Conservation (phyloP, 345 rosid species). For the Eucalyptus rudis region DNA sequence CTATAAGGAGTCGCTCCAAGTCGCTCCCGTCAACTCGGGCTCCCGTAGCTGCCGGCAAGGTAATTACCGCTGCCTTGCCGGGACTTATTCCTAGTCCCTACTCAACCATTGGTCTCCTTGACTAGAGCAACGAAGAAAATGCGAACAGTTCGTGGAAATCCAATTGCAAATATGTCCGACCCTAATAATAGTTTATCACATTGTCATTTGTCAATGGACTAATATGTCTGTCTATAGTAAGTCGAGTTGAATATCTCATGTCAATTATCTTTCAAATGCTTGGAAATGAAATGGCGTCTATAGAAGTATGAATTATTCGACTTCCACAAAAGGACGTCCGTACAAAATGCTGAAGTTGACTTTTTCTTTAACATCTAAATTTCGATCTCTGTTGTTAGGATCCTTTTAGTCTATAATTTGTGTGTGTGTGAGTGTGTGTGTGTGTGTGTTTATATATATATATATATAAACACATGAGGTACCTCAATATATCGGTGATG, state of each 20-base stretch:
- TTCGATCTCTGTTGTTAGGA: not conserved
- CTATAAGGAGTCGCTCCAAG: not conserved
- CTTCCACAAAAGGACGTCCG: not conserved
- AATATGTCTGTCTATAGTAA: not conserved
- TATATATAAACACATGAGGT: not conserved
- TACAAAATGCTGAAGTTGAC: not conserved
- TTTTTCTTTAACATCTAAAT: not conserved
- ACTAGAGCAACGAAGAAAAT: not conserved
- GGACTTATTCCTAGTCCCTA: not conserved
- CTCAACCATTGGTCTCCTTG: not conserved
- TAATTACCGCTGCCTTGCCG: not conserved
- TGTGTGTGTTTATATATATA: not conserved
- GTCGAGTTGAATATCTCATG: not conserved
- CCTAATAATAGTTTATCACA: not conserved
- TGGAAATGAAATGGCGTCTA: not conserved
- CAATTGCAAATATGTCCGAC: not conserved
- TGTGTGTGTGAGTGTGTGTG: not conserved
- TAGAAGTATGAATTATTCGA: not conserved
- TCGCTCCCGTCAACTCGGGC: not conserved
- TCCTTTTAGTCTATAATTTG: not conserved
- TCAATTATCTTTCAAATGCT: not conserved
- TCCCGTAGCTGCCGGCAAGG: not conserved
- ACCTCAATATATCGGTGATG: not conserved
- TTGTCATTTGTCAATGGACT: not conserved
- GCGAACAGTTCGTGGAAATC: not conserved